Evolutionary conservation across 352 stramenopile species (phyloP).

Genomic region (Phytophthora europaea): DNA sequence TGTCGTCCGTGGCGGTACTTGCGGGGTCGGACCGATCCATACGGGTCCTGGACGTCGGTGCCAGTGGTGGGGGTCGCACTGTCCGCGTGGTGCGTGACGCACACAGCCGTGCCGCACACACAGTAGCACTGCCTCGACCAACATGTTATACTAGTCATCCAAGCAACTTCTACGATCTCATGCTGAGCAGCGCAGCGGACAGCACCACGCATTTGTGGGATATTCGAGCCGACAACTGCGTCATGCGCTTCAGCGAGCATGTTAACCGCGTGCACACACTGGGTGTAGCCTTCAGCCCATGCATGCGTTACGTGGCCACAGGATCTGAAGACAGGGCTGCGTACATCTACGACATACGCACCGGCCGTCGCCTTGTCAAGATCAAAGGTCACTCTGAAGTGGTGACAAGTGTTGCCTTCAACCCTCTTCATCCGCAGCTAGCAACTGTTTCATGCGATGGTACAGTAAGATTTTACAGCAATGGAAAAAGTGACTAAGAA

Average conservation of each 20-base stretch:
- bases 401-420: slow-evolving; percentile 85
- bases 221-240: slow-evolving; percentile 86
- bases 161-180: slow-evolving; percentile 86
- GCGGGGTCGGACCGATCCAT: slow-evolving; percentile 83
- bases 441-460: slow-evolving; percentile 85
- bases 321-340: slow-evolving; percentile 86
- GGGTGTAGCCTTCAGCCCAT: slow-evolving; percentile 85
- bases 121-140: slow-evolving; percentile 70
- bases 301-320: slow-evolving; percentile 91
- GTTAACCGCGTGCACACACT: slow-evolving; percentile 85
- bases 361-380: slow-evolving; percentile 62
- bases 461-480: slow-evolving; percentile 68
- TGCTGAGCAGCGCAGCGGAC: slow-evolving; percentile 79
- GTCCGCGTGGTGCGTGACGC: slow-evolving; percentile 71
- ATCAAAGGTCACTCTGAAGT: slow-evolving; percentile 79
- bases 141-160: slow-evolving; percentile 78
- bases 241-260: slow-evolving; percentile 88
- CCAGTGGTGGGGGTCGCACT: slow-evolving; percentile 47
- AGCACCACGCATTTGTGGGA: slow-evolving; percentile 88
- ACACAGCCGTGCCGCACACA: slow-evolving; percentile 70
- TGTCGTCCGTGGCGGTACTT: slow-evolving; percentile 81
- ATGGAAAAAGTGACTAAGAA: slow-evolving; percentile 17
- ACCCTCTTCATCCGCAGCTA: slow-evolving; percentile 82
- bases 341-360: slow-evolving; percentile 92
- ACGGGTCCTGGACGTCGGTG: slow-evolving; percentile 77